Evolutionary conservation across 257 asterid genomes (phyloP).

Genomic region (Voacanga thouarsii): DNA sequence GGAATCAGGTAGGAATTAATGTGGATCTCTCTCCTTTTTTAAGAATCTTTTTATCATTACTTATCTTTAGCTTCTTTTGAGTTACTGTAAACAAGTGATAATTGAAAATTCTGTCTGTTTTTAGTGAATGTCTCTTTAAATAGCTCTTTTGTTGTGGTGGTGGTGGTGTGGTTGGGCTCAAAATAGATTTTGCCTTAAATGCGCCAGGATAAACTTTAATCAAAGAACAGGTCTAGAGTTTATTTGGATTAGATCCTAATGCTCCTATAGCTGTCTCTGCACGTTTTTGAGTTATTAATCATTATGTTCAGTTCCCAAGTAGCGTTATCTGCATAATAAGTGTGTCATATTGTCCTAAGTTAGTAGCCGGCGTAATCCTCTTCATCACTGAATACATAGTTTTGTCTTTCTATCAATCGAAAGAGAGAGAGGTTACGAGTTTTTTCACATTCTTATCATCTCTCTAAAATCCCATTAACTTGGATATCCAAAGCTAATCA

Average conservation of each 20-base stretch:
- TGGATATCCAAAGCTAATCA: too few species aligned
- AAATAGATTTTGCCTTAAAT: not conserved
- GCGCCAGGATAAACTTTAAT: too few species aligned
- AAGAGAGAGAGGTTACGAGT: not conserved
- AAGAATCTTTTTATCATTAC: not conserved
- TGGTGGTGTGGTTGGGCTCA: too few species aligned
- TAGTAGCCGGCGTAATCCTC: not conserved
- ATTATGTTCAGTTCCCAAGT: not conserved
- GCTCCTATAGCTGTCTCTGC: not conserved
- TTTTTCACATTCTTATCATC: not conserved
- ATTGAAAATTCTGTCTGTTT: not conserved
- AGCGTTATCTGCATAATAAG: not conserved
- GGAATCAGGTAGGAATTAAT: constrained; percentile 81
- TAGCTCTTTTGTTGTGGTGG: not conserved
- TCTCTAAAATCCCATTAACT: too few species aligned
- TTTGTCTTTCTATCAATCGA: too few species aligned
- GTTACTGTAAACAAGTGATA: not conserved
- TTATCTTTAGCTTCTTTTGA: not conserved
- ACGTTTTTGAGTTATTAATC: not conserved
- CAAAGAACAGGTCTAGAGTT: too few species aligned
- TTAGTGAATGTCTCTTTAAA: not conserved
- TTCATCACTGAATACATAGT: too few species aligned
- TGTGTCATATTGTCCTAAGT: not conserved
- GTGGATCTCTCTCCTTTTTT: not conserved
- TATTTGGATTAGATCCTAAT: not conserved